phyloP scores from a whole-genome alignment of 108 stramenopile species.

The Nannochloropsis gaditana region DNA sequence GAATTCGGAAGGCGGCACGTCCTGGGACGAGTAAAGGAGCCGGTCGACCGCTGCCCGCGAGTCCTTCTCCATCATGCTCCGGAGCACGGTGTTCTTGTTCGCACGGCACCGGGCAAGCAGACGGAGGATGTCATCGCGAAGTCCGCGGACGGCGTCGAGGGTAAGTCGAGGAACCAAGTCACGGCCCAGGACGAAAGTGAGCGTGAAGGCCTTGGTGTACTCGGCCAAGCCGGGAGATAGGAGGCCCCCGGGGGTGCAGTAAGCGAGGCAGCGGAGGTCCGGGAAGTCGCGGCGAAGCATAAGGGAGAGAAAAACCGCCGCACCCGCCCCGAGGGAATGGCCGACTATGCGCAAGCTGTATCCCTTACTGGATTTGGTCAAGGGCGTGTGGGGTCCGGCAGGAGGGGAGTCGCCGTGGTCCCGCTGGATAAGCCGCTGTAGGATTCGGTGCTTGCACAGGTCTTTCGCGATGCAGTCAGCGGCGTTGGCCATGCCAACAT shows the following conservation, averaged over 20 bases:
- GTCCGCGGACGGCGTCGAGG: neutral
- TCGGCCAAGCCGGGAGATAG: constrained; percentile 71
- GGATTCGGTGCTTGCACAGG: constrained; percentile 36
- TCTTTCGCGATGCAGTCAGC: constrained; percentile 64
- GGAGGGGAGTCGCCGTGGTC: constrained; percentile 56
- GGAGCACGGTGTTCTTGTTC: neutral
- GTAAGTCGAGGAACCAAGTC: neutral
- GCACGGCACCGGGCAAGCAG: neutral
- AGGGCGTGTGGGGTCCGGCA: neutral
- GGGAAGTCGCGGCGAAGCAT: constrained; percentile 71
- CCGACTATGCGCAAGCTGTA: constrained; percentile 78
- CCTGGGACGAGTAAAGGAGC: neutral
- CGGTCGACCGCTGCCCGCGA: neutral
- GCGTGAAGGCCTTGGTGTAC: constrained; percentile 33
- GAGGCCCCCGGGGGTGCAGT: constrained; percentile 80
- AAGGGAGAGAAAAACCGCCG: constrained; percentile 71
- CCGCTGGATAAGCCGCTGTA: constrained; percentile 61
- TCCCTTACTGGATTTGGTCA: constrained; percentile 1
- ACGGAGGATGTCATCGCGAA: neutral
- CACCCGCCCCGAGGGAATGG: constrained; percentile 85
- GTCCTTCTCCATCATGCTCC: constrained; percentile 17
- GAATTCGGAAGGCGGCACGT: neutral
- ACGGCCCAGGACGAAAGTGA: constrained; percentile 13
- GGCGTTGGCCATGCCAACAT: constrained; percentile 70
- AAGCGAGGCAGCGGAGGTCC: constrained; percentile 65